These are phyloP conservation scores for Cyclotella kingstonii DNA, from an alignment of 108 stramenopile genomes.

Conservation along the genomic window DNA sequence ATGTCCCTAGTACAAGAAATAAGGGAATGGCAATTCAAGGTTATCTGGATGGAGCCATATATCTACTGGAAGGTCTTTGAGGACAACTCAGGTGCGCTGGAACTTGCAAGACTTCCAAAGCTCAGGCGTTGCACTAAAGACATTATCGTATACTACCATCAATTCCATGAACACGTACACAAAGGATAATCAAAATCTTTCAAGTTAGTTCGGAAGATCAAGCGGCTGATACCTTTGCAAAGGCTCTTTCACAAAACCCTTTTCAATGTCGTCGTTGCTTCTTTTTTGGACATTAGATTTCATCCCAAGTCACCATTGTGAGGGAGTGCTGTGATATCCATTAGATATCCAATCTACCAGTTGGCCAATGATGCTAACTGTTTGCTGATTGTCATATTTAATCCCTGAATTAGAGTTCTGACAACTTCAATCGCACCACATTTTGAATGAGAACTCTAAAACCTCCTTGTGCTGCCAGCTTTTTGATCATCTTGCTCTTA, in stretches of 20 bases:
- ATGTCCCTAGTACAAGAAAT: conserved; percentile 7
- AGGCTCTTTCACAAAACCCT: neutral
- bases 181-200: neutral
- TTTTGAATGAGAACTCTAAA: no score
- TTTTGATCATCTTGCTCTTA: no score
- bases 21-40: neutral
- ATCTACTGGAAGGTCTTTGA: conserved; percentile 33
- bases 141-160: conserved; percentile 7
- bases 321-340: no score
- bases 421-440: no score
- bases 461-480: no score
- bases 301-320: no score
- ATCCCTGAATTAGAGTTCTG: no score
- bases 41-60: conserved; percentile 8
- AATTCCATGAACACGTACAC: conserved; percentile 1
- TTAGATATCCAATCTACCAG: no score
- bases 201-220: neutral
- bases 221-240: neutral
- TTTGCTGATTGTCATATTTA: no score
- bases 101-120: conserved; percentile 4
- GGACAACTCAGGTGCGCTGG: conserved; percentile 27
- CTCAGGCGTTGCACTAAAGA: neutral
- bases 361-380: no score
- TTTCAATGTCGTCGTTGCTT: no score
- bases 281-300: no score